Conservation (phyloP, 805 yeast genomes). For the Pichia kluyveri region DNA sequence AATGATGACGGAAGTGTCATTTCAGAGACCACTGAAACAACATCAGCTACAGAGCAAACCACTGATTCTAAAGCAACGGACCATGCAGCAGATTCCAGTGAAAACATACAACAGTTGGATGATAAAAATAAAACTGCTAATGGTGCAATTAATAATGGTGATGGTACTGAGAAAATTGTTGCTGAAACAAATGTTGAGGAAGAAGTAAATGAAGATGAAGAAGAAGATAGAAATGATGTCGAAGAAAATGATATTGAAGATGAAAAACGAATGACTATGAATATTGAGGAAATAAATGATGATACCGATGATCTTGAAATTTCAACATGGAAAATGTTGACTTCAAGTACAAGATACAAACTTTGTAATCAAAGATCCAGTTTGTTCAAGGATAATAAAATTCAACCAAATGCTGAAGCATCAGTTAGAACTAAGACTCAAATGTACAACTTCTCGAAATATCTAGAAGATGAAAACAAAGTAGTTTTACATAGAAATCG, state of each 20-base stretch:
- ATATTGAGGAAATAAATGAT: slow-evolving; percentile 14
- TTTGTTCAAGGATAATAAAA: slow-evolving; percentile 48
- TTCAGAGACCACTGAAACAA: no score
- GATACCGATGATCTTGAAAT: slow-evolving; percentile 52
- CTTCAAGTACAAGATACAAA: slow-evolving; percentile 71
- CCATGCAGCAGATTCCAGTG: no score
- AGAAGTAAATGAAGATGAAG: background rate
- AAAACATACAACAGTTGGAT: background rate
- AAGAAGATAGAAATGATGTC: slow-evolving; percentile 17
- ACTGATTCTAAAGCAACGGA: no score
- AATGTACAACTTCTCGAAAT: slow-evolving; percentile 54
- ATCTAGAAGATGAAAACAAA: slow-evolving; percentile 28
- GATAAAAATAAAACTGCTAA: background rate
- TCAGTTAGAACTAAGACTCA: slow-evolving; percentile 52
- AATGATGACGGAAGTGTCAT: no score
- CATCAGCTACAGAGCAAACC: no score
- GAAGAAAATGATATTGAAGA: slow-evolving; percentile 12
- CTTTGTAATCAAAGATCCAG: slow-evolving; percentile 60
- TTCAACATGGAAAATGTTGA: slow-evolving; percentile 76
- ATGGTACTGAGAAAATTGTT: no score
- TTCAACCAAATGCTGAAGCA: slow-evolving; percentile 66
- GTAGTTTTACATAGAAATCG: slow-evolving; percentile 27
- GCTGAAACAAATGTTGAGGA: background rate
- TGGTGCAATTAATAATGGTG: background rate
- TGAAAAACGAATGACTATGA: background rate